Base-by-base conservation (phyloP, 768 basidiomycete genomes). In the Cyclocybe cylindracea region DNA sequence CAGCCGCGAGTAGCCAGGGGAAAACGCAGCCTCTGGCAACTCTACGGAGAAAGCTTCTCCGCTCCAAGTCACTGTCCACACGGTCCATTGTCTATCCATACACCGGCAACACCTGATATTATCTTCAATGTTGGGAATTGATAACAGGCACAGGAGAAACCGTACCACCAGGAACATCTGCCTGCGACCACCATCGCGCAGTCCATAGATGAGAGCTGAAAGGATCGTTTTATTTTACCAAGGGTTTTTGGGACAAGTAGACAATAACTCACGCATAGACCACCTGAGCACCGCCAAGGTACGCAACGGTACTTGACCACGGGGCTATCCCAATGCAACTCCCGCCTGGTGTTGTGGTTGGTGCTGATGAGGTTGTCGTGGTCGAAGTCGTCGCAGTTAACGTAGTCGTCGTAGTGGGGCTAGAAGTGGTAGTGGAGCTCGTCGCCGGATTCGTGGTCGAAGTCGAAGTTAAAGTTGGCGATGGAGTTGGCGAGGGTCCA, bases 151-250 rank as follows among this genome's bases (percentile, higher is more conserved):
- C 34, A 36, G 39, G 51, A 42, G 43, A 7, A 46, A n/a, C 57
- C 69, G 54, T 51, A 73, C 75, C 75, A 66, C 76, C 76, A n/a
- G 84, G 85, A 38, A 62, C 72, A 59, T 84, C 78, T 39, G 71
- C 74, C 62, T 86, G 67, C 13, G 82, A 78, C 84, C 86, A 85
- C 79, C 80, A 86, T 48, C 80, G 75, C 2, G 84, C 83, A 16
- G 66, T 73, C 76, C 71, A 75, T 31, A 73, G 58, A 53, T 72
- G 70, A 18, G 67, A 63, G 45, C 75, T 76, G 38, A 11, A n/a
- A 39, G 39, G 44, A 43, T 9, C 16, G 51, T 61, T 13, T 45
- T 14, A 31, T 41, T 45, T 19, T 39, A 39, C 19, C 24, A 37
- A 16, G 40, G 53, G 33, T 11, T 52, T 58, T 39, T 24, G 35